Conservation (phyloP, 1,284 basidiomycete genomes). For the Puccinia sorghi region DNA sequence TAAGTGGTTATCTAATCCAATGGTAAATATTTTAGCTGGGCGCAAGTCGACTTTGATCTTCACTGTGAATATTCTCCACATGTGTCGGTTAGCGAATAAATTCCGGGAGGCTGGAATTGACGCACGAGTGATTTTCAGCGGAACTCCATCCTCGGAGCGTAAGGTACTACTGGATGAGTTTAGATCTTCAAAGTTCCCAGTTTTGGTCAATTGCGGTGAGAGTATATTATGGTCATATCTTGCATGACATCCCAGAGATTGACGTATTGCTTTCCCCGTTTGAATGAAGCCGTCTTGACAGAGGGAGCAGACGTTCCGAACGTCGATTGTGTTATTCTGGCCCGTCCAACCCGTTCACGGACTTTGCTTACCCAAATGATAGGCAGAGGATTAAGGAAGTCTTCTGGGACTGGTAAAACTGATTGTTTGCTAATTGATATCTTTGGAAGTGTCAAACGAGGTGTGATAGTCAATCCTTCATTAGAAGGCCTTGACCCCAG, state of each 20-base stretch:
- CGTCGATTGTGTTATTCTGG: conserved; percentile 37
- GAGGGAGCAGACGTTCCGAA: conserved; percentile 83
- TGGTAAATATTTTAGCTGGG: conserved; percentile 59
- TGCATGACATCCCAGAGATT: not conserved
- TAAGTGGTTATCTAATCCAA: not conserved
- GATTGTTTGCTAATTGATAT: conserved; percentile 91
- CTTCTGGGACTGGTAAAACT: conserved; percentile 74
- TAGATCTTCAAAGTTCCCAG: conserved; percentile 72
- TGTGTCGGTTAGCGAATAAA: conserved; percentile 70
- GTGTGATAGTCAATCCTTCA: conserved; percentile 61
- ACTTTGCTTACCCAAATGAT: conserved; percentile 96
- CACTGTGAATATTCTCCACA: conserved; percentile 81
- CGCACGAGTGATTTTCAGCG: conserved; percentile 76
- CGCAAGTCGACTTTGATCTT: conserved; percentile 87
- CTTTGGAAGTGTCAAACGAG: conserved; percentile 74
- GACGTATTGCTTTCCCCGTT: not conserved
- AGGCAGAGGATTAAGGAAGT: conserved; percentile 85
- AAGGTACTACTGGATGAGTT: conserved; percentile 71
- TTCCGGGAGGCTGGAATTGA: conserved; percentile 80
- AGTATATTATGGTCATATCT: not conserved
- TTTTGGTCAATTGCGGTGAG: conserved; percentile 79
- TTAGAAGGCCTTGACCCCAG: conserved; percentile 54
- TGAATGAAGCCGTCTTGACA: conserved; percentile 68
- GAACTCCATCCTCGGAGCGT: conserved; percentile 70
- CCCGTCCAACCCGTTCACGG: conserved; percentile 71